Evolutionary conservation across 2,329 filamentous ascomycete genomes (phyloP).

Genomic region (Hortaea sp.): DNA sequence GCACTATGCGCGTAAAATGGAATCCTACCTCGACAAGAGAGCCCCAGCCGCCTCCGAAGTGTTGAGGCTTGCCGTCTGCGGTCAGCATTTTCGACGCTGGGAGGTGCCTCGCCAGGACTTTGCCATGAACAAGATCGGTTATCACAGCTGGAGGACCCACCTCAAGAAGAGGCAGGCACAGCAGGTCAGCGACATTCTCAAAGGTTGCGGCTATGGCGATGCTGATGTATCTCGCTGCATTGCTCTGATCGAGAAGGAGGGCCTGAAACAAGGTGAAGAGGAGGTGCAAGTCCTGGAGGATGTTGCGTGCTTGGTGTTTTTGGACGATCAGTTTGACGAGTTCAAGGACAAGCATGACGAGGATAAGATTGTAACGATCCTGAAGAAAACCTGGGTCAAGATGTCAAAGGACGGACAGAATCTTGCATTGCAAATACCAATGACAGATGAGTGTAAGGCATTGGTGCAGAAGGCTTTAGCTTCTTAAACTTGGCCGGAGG

Average conservation of each 20-base stretch:
- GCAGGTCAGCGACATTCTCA: slow-evolving; percentile 46
- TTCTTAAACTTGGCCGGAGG: too few species aligned
- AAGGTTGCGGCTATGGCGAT: slow-evolving; percentile 38
- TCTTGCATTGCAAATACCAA: slow-evolving; percentile 55
- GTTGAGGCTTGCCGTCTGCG: slow-evolving; percentile 66
- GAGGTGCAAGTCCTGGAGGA: slow-evolving; percentile 74
- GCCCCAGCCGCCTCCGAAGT: slow-evolving; percentile 53
- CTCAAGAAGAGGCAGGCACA: slow-evolving; percentile 63
- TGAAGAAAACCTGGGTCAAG: slow-evolving; percentile 67
- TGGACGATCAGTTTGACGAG: slow-evolving; percentile 76
- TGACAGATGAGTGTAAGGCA: slow-evolving; percentile 52
- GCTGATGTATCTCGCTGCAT: slow-evolving; percentile 54
- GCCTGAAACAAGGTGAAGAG: slow-evolving; percentile 49
- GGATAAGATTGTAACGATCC: slow-evolving; percentile 62
- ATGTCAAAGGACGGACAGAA: slow-evolving; percentile 55
- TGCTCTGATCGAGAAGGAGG: slow-evolving; percentile 69
- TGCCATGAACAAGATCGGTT: slow-evolving; percentile 64
- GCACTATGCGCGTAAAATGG: slow-evolving; percentile 74
- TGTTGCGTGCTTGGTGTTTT: slow-evolving; percentile 75
- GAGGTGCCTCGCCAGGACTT: slow-evolving; percentile 66
- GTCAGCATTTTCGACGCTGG: slow-evolving; percentile 80
- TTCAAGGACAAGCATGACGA: slow-evolving; percentile 68
- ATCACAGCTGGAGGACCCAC: slow-evolving; percentile 68
- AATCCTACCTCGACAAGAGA: slow-evolving; percentile 55
- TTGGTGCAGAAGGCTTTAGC: slow-evolving; percentile 54